These are phyloP conservation scores for Pseudocercospora musae DNA, from an alignment of 2,329 filamentous ascomycete genomes.

Conservation along the genomic window DNA sequence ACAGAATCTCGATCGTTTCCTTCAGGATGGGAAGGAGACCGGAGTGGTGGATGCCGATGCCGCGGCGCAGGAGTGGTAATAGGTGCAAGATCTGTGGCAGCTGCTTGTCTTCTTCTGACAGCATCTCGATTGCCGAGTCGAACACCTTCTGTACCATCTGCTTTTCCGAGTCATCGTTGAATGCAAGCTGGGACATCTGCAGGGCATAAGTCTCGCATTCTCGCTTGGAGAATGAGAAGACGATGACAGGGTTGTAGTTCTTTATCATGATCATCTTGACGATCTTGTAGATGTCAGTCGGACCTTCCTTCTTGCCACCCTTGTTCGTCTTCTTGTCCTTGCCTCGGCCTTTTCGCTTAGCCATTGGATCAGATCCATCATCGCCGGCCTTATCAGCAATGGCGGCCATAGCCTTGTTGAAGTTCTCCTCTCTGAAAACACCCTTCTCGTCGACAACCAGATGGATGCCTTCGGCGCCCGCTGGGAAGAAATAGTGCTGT, in stretches of 20 bases:
- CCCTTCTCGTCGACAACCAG: slow-evolving; percentile 96
- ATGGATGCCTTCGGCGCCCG: slow-evolving; percentile 87
- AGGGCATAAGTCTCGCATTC: slow-evolving; percentile 91
- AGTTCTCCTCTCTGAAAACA: slow-evolving; percentile 93
- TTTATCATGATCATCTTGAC: slow-evolving; percentile 98
- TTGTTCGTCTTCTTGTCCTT: slow-evolving; percentile 92
- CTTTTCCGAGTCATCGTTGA: slow-evolving; percentile 96
- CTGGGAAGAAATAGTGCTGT: slow-evolving; percentile 96
- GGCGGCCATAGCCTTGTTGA: slow-evolving; percentile 89
- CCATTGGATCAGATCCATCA: slow-evolving; percentile 73
- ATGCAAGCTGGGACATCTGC: slow-evolving; percentile 78
- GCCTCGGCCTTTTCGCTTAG: slow-evolving; percentile 79
- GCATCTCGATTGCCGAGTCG: slow-evolving; percentile 82
- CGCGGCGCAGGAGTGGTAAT: slow-evolving; percentile 79
- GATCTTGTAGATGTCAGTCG: slow-evolving; percentile 92
- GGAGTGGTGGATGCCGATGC: slow-evolving; percentile 96
- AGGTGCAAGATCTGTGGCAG: slow-evolving; percentile 90
- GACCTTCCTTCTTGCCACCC: slow-evolving; percentile 67
- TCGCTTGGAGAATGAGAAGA: slow-evolving; percentile 98
- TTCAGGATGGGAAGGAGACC: slow-evolving; percentile 93
- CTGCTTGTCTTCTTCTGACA: slow-evolving; percentile 86
- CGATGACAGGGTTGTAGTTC: slow-evolving; percentile 95
- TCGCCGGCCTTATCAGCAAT: slow-evolving; percentile 85
- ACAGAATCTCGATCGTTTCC: slow-evolving; percentile 97
- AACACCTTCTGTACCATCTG: slow-evolving; percentile 93